Evolutionary conservation across 805 yeast species (phyloP), one percentile per base, ranked within the genome.

Genomic region (Starmerella ratchasimensis): DNA sequence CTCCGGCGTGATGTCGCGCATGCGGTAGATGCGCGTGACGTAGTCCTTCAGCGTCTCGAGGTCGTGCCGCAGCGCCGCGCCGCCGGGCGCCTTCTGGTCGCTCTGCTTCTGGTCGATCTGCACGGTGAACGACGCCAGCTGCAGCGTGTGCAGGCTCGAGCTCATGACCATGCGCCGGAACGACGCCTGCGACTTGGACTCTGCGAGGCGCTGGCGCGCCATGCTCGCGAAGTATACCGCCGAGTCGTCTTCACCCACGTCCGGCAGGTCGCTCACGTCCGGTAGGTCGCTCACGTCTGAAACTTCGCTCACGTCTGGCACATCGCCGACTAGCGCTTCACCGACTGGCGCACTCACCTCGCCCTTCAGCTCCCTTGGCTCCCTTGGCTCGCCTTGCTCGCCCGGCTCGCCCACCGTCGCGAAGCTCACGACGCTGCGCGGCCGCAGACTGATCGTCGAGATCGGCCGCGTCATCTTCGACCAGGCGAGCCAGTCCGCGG

Each of bases 91-190:
- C 9, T 28, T 21, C 6, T 8, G 16, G 17, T 33, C 16, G 9
- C 34, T 36, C 5, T 47, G 48, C 11, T 43, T 31, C 34, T 54
- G 49, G 27, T 54, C 58, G 15, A 55, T 35, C 34, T 56, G 57
- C 15, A 51, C 53, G 3, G 50, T 45, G 31, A 53, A 52, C 14
- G 56, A 46, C 5, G 59, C 59, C 37, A 56, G 45, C 44, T 56
- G 59, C 30, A 56, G 44, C 2, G 57, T 48, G 26, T 46, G 51
- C 30, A 48, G 31, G 20, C 55, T 49, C 28, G 58, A 49, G 34
- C 50, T 42, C 51, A 42, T 44, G 23, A 50, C 47, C 46, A 49
- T 43, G 3, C 43, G 38, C 2, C 45, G 34, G 37, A 49, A 48
- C 13, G 50, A 43, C 1, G 33, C 28, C 9, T 33, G 36, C 3